phyloP scores from a whole-genome alignment of 345 rosid genomes.

The Pistacia integerrima region DNA sequence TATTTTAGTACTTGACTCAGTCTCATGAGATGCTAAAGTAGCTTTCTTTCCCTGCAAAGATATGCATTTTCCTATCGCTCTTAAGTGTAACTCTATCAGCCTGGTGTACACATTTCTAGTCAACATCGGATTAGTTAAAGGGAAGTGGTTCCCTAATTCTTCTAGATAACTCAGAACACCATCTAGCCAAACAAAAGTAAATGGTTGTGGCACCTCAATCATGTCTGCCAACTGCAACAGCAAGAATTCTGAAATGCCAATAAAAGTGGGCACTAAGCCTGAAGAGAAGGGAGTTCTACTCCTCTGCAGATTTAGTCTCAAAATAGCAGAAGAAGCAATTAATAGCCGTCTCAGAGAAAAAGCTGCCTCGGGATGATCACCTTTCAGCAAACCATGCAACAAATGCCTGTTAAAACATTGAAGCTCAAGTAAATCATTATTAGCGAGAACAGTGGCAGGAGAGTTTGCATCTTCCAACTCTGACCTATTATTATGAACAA shows the following conservation, averaged over 20 bases:
- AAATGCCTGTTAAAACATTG: constrained; percentile 36
- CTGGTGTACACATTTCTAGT: constrained; percentile 48
- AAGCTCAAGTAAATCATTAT: constrained; percentile 34
- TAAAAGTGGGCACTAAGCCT: constrained; percentile 43
- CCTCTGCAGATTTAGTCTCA: constrained; percentile 62
- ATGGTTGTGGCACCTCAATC: constrained; percentile 44
- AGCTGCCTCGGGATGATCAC: constrained; percentile 55
- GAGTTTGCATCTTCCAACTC: constrained; percentile 30
- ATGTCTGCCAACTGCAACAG: constrained; percentile 56
- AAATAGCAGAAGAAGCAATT: constrained; percentile 67
- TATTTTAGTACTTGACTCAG: constrained; percentile 57
- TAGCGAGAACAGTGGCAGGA: constrained; percentile 33
- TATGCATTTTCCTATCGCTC: constrained; percentile 82
- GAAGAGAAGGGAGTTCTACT: constrained; percentile 38
- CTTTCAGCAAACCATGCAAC: constrained; percentile 56
- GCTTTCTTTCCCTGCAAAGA: constrained; percentile 79
- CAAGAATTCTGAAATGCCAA: constrained; percentile 52
- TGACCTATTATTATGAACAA: constrained; percentile 1
- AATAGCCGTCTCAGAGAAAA: constrained; percentile 71
- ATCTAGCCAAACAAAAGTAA: constrained; percentile 74
- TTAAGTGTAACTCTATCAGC: constrained; percentile 68
- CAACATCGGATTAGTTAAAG: constrained; percentile 40
- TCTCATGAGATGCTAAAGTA: constrained; percentile 71
- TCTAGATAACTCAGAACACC: constrained; percentile 77
- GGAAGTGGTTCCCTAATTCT: constrained; percentile 68